Evolutionary conservation across 2,329 filamentous ascomycete species (phyloP), one percentile per base, ranked within the genome.

Genomic region (Lachnellula willkommii): DNA sequence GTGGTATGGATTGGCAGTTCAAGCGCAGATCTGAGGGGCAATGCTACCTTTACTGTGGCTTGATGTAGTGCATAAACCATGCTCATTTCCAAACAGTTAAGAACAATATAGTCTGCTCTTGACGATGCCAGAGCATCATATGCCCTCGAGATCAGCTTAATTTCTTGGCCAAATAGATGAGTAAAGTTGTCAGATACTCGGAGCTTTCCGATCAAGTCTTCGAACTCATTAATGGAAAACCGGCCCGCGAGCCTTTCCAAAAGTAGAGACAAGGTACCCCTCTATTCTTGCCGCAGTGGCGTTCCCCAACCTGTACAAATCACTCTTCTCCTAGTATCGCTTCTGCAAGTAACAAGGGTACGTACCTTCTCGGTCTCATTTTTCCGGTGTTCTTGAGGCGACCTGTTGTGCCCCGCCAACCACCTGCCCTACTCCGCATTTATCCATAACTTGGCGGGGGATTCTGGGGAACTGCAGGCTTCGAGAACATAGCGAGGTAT

Each of bases 1-100:
- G 71, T 77, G 5, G 73, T 89, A 9, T 74, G 78, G 53, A 79
- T 86, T 15, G 87, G 85, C n/a, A 77, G 74, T 52, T 80, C 78
- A 24, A 85, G 82, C 62, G 72, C 72, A 53, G 79, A 84, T 68
- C 66, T 85, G 54, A 77, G 77, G 60, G 74, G 73, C 0, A 84
- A 81, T 64, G 75, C 76, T 36, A 85, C 78, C 1, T 76, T 85
- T 47, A 80, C 76, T 5, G 80, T 85, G 40, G 14, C 14, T 32
- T 55, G 20, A 50, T 32, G 12, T 2, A 17, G 15, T 40, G 37
- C 28, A 14, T 12, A 17, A 9, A 17, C 17, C 5, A 24, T 20
- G 12, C 20, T 22, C 20, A 14, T 20, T 14, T 12, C 12, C 8
- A 20, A 12, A 45, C 7, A 20, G 20, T 45, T 26, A n/a, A 20